phyloP scores from a whole-genome alignment of 2,329 filamentous ascomycete species.

The Fusarium annulatum region DNA sequence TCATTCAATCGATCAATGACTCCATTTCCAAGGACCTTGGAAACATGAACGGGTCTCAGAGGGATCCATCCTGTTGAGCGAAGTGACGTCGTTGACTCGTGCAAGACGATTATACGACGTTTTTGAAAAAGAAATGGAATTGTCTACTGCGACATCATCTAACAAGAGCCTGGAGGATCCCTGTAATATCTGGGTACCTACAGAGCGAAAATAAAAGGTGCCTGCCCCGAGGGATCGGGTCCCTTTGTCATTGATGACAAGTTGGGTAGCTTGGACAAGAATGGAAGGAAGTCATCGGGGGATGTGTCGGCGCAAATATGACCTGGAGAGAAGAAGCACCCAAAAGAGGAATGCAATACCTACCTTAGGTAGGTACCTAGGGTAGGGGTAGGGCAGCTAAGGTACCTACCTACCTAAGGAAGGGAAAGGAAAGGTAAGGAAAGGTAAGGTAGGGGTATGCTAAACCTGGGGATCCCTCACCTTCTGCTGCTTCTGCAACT shows the following conservation, averaged over 20 bases:
- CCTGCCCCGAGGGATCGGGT: slow-evolving; percentile 22
- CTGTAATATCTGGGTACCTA: not conserved
- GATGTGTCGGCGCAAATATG: slow-evolving; percentile 15
- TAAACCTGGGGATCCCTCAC: slow-evolving; percentile 34
- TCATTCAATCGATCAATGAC: not conserved
- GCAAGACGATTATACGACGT: slow-evolving; percentile 3
- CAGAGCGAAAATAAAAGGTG: not conserved
- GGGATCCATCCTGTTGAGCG: slow-evolving; percentile 20
- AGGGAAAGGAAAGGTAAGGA: not conserved
- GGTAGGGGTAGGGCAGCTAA: not conserved
- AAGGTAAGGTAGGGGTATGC: not conserved
- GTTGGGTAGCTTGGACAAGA: not conserved
- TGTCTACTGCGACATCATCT: not conserved
- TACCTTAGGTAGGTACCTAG: not conserved
- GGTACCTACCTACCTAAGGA: no score
- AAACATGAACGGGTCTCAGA: slow-evolving; percentile 15
- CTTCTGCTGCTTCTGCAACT: slow-evolving; percentile 10
- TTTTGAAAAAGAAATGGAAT: not conserved
- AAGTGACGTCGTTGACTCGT: slow-evolving; percentile 35
- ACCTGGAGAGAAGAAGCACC: slow-evolving; percentile 3
- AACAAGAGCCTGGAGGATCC: not conserved
- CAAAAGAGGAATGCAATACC: slow-evolving; percentile 2
- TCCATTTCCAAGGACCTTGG: not conserved
- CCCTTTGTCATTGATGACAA: slow-evolving; percentile 18
- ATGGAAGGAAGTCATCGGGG: not conserved